Base-by-base conservation (phyloP, 768 basidiomycete species). In the Lentinula lateritia region DNA sequence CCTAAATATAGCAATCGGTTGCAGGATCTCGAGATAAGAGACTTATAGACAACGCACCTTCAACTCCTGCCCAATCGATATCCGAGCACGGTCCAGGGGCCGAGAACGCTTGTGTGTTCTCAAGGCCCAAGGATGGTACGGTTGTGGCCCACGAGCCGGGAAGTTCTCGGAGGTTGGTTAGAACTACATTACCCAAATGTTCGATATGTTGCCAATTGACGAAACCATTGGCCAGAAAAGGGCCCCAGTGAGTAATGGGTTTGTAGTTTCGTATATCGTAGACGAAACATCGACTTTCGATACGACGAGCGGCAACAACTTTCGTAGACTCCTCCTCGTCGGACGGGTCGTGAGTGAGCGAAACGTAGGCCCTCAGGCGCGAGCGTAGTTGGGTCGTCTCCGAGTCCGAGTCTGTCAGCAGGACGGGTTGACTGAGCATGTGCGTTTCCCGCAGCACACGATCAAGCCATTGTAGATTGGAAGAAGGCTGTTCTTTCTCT, bases 31-130 rank as follows among this genome's bases (percentile, higher is more conserved):
- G 0, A 8, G 12, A 41, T 6, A 52, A 41, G 48, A 55, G 28
- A 28, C 28, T 4, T 4, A 28, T 7, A 41, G 15, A 35, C 52
- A 6, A 55, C 64, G 57, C 58, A 78, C 79, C 89, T 70, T 86
- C 83, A 2, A 90, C 80, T 10, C 88, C 88, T 18, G 89, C 88
- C 90, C 90, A 92, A 68, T 90, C 89, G 18, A 67, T 65, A 7
- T 69, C 65, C 45, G 71, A 67, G 8, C 67, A 70, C 56, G 71
- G 64, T 16, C 76, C 77, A 12, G 82, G 81, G 9, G 84, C 83
- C 16, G 84, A 85, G 65, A 82, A 80, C n/a, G 80, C 74, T 8
- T 84, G 73, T 9, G 80, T 77, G 5, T 81, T 78, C 52, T 84
- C 76, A 20, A 88, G 68, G 7, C 83, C 80, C 42, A 76, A 69